A percentile compares a stretch with the other conserved stretches of the same genome.
Evolutionary conservation across 2,329 filamentous ascomycete species (phyloP).

Genomic region (Pseudogymnoascus sp.): DNA sequence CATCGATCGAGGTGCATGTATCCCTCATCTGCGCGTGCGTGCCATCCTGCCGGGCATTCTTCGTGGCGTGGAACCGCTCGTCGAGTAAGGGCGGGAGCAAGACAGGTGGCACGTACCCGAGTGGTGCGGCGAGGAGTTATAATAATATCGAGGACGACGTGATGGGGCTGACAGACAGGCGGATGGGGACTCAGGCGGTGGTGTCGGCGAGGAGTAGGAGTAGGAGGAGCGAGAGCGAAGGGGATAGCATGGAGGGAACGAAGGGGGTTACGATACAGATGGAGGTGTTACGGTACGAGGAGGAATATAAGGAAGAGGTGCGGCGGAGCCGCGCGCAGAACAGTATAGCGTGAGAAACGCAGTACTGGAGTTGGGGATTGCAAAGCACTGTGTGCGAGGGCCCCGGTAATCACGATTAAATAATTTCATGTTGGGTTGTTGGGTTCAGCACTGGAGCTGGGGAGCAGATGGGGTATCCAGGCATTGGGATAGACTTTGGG

Average conservation of each 20-base stretch:
- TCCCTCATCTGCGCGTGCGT: background rate
- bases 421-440: background rate
- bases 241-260: background rate
- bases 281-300: conserved; percentile 3
- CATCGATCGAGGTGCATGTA: background rate
- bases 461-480: background rate
- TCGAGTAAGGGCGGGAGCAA: background rate
- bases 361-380: background rate
- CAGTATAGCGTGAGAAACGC: background rate
- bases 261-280: conserved; percentile 4
- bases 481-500: background rate
- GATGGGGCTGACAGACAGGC: background rate
- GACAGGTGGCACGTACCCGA: background rate
- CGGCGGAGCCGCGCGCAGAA: background rate
- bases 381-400: background rate
- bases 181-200: background rate
- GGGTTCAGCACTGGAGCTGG: background rate
- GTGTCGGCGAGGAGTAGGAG: background rate
- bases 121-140: background rate
- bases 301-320: background rate
- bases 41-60: background rate
- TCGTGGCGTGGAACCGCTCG: background rate
- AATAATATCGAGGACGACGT: conserved; percentile 5
- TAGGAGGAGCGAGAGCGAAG: background rate
- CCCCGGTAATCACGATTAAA: background rate